These are phyloP conservation scores for Coemansia reversa DNA, from an alignment of 192 early-diverging fungal genomes.

Conservation along the genomic window DNA sequence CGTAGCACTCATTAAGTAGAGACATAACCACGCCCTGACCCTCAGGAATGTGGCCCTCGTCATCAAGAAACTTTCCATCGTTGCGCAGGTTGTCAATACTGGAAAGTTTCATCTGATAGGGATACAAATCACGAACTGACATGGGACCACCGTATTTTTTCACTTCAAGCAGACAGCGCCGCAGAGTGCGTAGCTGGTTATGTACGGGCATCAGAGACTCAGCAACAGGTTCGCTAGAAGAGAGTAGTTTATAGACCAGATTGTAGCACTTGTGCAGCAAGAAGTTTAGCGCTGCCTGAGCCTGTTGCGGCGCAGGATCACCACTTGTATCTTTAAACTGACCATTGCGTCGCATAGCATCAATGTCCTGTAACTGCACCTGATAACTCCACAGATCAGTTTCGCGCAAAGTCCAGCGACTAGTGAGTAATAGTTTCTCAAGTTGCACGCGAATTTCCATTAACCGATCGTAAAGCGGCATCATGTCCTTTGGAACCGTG, in stretches of 20 bases:
- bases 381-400: constrained; percentile 78
- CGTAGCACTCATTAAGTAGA: constrained; percentile 86
- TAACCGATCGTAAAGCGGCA: constrained; percentile 61
- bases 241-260: constrained; percentile 77
- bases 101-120: constrained; percentile 86
- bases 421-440: constrained; percentile 71
- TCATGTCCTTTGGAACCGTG: constrained; percentile 61
- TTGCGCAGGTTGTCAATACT: constrained; percentile 77
- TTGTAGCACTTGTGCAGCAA: constrained; percentile 83
- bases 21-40: constrained; percentile 85
- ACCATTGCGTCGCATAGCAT: constrained; percentile 78
- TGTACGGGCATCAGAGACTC: constrained; percentile 82
- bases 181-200: constrained; percentile 80
- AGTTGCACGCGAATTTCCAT: constrained; percentile 72
- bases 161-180: constrained; percentile 73
- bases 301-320: constrained; percentile 58
- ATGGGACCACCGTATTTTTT: constrained; percentile 79
- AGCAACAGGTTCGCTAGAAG: constrained; percentile 75
- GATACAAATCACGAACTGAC: constrained; percentile 72
- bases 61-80: constrained; percentile 84
- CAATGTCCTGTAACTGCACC: constrained; percentile 78
- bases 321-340: constrained; percentile 76
- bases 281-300: constrained; percentile 76
- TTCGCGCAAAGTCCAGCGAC: constrained; percentile 77
- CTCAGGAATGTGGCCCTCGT: constrained; percentile 77